Evolutionary conservation across 208 protist species (phyloP).

Genomic region (Strigomonas galati): DNA sequence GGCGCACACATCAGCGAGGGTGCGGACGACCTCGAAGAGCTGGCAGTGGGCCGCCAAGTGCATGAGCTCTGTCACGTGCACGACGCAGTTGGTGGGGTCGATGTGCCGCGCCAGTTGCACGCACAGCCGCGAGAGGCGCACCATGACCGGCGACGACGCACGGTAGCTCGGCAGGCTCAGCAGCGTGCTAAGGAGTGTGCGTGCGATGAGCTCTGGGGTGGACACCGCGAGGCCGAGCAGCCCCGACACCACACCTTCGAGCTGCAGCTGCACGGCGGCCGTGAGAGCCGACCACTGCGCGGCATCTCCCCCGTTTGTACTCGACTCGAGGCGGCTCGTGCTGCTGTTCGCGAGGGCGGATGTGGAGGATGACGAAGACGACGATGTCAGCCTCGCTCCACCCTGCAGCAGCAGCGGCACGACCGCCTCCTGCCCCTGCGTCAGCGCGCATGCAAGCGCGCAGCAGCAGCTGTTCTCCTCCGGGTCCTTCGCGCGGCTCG

Average conservation of each 20-base stretch:
- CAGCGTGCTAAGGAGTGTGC: conserved; percentile 32
- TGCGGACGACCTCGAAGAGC: conserved; percentile 37
- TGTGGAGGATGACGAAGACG: too few species aligned
- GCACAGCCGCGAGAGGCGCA: conserved; percentile 18
- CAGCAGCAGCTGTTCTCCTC: neutral
- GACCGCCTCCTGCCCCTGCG: conserved; percentile 31
- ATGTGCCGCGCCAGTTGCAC: conserved; percentile 31
- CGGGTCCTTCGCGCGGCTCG: neutral
- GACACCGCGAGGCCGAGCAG: conserved; percentile 34
- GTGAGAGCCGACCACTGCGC: conserved; percentile 44
- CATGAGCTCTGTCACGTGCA: conserved; percentile 62
- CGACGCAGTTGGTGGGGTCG: conserved; percentile 28
- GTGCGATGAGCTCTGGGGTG: conserved; percentile 31
- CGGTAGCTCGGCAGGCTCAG: conserved; percentile 21
- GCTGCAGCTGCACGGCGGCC: conserved; percentile 29
- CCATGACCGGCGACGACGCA: neutral
- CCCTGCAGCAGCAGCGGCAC: conserved; percentile 36
- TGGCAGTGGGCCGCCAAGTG: conserved; percentile 53
- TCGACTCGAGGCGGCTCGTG: too few species aligned
- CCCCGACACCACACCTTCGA: conserved; percentile 44
- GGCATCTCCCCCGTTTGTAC: conserved; percentile 14
- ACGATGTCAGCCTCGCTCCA: conserved; percentile 24
- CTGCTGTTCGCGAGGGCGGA: too few species aligned
- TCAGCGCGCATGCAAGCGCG: conserved; percentile 39
- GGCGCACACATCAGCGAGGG: conserved; percentile 34